Percentiles rank a stretch among this genome's conserved stretches.
Evolutionary conservation across 1,139 yeast species (phyloP).

Genomic region (Suhomyces kunorum): DNA sequence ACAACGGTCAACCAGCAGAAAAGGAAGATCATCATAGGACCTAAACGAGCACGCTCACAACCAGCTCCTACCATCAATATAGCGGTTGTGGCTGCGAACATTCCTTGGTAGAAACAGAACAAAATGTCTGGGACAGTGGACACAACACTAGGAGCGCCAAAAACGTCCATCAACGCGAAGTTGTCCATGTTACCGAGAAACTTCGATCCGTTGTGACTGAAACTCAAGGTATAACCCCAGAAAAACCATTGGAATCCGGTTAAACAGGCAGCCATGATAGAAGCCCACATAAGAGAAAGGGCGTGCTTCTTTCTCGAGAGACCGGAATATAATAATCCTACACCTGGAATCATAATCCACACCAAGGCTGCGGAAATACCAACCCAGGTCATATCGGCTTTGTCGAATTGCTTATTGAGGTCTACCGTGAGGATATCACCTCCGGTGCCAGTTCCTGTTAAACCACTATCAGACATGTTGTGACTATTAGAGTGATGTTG

Average conservation of each 20-base stretch:
- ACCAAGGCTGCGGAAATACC: constrained; percentile 75
- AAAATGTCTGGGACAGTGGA: constrained; percentile 78
- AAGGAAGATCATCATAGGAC: constrained; percentile 93
- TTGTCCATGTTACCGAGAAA: constrained; percentile 80
- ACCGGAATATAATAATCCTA: constrained; percentile 88
- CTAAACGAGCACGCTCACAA: constrained; percentile 93
- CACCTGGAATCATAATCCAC: constrained; percentile 95
- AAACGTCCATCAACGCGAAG: constrained; percentile 75
- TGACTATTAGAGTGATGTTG: background rate
- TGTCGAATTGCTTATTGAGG: constrained; percentile 70
- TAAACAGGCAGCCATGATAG: constrained; percentile 80
- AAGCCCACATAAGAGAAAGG: constrained; percentile 87
- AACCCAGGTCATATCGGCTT: constrained; percentile 87
- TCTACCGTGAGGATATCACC: constrained; percentile 76
- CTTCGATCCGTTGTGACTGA: constrained; percentile 64
- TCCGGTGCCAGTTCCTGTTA: constrained; percentile 66
- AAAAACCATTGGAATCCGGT: constrained; percentile 93
- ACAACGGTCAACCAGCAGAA: constrained; percentile 96
- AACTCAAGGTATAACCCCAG: constrained; percentile 93
- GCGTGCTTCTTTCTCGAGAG: constrained; percentile 92
- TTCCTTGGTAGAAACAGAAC: constrained; percentile 89
- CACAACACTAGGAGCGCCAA: constrained; percentile 78
- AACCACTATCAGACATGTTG: constrained; percentile 17
- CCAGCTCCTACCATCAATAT: constrained; percentile 96
- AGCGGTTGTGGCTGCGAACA: constrained; percentile 93